phyloP scores from a whole-genome alignment of 2,329 filamentous ascomycete genomes.

The Shiraia bambusicola region DNA sequence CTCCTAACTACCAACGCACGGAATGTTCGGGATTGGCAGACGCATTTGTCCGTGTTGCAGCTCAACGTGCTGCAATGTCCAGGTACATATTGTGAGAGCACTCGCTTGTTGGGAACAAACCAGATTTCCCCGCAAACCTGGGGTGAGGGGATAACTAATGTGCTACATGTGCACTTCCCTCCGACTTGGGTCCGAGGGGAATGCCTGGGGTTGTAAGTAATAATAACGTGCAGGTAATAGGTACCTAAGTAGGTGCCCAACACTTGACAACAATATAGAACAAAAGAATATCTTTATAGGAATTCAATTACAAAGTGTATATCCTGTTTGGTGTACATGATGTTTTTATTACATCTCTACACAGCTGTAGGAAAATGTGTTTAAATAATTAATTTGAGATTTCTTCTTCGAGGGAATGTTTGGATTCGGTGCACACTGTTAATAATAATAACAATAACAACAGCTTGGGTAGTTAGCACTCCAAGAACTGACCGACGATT shows the following conservation, averaged over 20 bases:
- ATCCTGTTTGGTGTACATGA: no score
- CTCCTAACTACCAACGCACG: neutral
- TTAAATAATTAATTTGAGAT: no score
- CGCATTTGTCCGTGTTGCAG: conserved; percentile 3
- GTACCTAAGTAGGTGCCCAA: no score
- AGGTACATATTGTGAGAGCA: conserved; percentile 7
- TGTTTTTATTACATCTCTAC: no score
- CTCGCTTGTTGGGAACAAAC: no score
- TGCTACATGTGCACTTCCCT: neutral
- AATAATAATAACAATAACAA: no score
- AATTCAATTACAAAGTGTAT: no score
- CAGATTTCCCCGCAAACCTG: conserved; percentile 9
- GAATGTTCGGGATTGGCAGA: conserved; percentile 2
- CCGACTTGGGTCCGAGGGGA: conserved; percentile 2
- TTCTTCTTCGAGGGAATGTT: no score
- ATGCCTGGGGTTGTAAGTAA: neutral
- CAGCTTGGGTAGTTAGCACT: neutral
- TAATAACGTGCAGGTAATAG: neutral
- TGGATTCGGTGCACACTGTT: no score
- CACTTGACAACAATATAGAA: no score
- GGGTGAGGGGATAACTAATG: neutral
- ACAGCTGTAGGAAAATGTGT: no score
- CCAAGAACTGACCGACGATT: neutral
- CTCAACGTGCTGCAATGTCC: conserved; percentile 17
- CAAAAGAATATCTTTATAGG: no score